A percentile compares a stretch with the other conserved stretches of the same genome.
Conservation (phyloP, 2,329 filamentous ascomycete genomes). For the Fusarium sp. region DNA sequence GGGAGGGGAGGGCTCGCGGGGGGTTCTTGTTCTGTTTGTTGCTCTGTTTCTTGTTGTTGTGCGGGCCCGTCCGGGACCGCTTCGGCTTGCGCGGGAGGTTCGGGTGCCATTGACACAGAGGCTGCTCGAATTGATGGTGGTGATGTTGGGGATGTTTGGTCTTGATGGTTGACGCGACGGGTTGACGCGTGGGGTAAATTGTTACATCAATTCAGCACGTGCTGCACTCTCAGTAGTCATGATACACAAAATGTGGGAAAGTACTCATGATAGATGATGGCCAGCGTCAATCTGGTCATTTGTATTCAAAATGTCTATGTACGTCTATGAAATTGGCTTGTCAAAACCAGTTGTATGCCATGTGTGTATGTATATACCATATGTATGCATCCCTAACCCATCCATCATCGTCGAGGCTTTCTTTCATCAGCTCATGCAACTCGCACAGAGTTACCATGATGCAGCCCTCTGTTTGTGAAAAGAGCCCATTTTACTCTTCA, state of each 20-base stretch:
- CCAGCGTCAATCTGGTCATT: conserved; percentile 2
- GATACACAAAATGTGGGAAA: background rate
- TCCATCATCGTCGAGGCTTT: conserved; percentile 21
- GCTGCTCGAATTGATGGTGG: background rate
- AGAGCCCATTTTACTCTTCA: conserved; percentile 22
- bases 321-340: conserved; percentile 38
- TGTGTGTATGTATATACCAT: conserved; percentile 22
- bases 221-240: conserved; percentile 1
- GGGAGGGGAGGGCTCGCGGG: conserved; percentile 57
- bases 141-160: conserved; percentile 15
- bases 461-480: conserved; percentile 14
- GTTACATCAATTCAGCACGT: conserved; percentile 27
- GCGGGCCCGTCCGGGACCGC: background rate
- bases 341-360: conserved; percentile 21
- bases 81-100: conserved; percentile 11
- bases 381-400: conserved; percentile 4
- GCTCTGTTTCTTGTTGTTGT: conserved; percentile 28
- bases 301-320: conserved; percentile 18
- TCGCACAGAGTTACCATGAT: conserved; percentile 3
- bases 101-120: conserved; percentile 37
- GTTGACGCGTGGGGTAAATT: conserved; percentile 38
- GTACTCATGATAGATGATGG: background rate
- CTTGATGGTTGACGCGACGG: conserved; percentile 42
- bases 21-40: conserved; percentile 23
- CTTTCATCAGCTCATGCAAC: conserved; percentile 18